Base-by-base conservation (phyloP, 1,284 basidiomycete species). In the Mycena sp. region DNA sequence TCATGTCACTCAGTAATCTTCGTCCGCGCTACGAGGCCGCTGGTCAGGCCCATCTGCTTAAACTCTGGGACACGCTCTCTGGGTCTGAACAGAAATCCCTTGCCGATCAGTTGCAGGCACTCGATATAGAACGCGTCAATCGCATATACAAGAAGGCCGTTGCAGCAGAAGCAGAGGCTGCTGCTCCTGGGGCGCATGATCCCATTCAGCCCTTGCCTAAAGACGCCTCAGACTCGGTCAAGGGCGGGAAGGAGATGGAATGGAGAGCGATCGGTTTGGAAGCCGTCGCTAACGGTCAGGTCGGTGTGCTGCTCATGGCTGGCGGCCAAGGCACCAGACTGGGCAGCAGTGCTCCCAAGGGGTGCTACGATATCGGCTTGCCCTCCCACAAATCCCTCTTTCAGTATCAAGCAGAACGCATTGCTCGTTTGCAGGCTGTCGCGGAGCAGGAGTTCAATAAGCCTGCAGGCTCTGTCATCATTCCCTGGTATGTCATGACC, bases 401-500 rank as follows among this genome's bases (percentile, higher is more conserved):
- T 83, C 95, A 98, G 76, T 91, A 94, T 71, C 98, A 99, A 79
- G 98, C 96, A 5, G 96, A 98, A 79, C 88, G 97, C 54, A 98
- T 99, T 75, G 83, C 85, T 53, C 87, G 91, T 62, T 81, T 99
- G 54, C 92, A 97, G 78, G 78, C 79, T 29, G 77, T 99, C 49
- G 96, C 96, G 0, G 87, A 87, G 71, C 71, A 80, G 61, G 80
- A 84, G 53, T 79, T 75, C 51, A 81, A 82, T 58, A 87, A 86
- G 70, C 76, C 84, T 25, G 75, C 80, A 16, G 87, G 85, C 50
- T 84, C 86, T 3, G 88, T 91, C 55, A 78, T 86, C 61, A 88
- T 99, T 65, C 92, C 89, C 54, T 99, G 98, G 98, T 99, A 98
- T 82, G 89, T 99, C 73, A 99, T 99, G 98, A 99, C 97, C 61